Percentiles rank a stretch among this genome's conserved stretches.
These are phyloP conservation scores for Cladosporium sp. DNA, from an alignment of 2,329 filamentous ascomycete genomes.

Conservation along the genomic window DNA sequence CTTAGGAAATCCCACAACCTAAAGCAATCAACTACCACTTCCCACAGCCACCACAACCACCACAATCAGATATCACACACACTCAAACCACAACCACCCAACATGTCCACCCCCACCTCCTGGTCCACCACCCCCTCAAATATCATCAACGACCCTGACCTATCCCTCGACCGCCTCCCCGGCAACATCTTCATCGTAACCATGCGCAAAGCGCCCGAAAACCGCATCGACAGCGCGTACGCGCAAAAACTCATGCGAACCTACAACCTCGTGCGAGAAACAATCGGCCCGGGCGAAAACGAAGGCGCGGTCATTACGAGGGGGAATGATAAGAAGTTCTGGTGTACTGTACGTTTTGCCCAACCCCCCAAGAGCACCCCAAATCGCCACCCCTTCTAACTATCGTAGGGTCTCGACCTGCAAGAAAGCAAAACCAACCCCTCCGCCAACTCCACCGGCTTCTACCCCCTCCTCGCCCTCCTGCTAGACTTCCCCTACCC, in stretches of 20 bases:
- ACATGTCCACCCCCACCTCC: constrained; percentile 18
- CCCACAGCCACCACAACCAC: no score
- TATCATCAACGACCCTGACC: constrained; percentile 37
- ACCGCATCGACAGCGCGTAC: constrained; percentile 48
- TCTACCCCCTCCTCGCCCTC: constrained; percentile 34
- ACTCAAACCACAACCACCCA: background rate
- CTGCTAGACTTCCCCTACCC: constrained; percentile 38
- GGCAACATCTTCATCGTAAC: constrained; percentile 51
- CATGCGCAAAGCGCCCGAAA: constrained; percentile 52
- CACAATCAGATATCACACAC: background rate
- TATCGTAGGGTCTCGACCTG: constrained; percentile 32
- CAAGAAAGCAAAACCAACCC: constrained; percentile 33
- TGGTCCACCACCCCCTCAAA: no score
- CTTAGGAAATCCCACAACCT: no score
- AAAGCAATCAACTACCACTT: background rate
- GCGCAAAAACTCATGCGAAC: constrained; percentile 52
- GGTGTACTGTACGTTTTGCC: constrained; percentile 39
- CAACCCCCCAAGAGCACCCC: no score
- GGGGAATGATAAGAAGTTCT: constrained; percentile 49
- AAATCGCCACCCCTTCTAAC: background rate
- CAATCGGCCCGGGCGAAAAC: constrained; percentile 44
- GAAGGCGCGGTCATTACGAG: constrained; percentile 52
- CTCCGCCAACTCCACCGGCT: constrained; percentile 33
- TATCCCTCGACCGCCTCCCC: constrained; percentile 42
- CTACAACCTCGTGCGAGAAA: constrained; percentile 44